Percentiles rank a stretch among this genome's conserved stretches.
Evolutionary conservation across 2,329 filamentous ascomycete genomes (phyloP).

Genomic region (Phyllosticta ampelicida): DNA sequence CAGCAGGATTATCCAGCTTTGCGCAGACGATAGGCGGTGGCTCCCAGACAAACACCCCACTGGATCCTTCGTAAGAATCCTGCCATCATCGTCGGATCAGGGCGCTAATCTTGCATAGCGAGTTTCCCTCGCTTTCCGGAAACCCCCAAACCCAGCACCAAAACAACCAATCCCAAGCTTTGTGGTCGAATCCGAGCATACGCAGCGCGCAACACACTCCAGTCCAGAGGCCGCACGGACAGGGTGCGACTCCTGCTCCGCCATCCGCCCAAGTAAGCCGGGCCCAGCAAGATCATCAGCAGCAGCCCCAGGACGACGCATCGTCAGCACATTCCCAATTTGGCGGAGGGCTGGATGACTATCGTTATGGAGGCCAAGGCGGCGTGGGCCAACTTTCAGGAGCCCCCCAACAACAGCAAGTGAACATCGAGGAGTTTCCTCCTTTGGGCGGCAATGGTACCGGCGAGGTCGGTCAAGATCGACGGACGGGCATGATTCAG

Average conservation of each 20-base stretch:
- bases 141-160: conserved; percentile 43
- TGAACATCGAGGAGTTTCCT: conserved; percentile 50
- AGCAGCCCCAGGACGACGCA: conserved; percentile 32
- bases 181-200: conserved; percentile 48
- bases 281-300: conserved; percentile 28
- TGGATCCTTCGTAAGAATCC: conserved; percentile 46
- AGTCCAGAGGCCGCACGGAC: conserved; percentile 41
- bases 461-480: conserved; percentile 40
- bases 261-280: conserved; percentile 19
- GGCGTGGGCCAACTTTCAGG: conserved; percentile 42
- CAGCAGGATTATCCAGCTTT: conserved; percentile 41
- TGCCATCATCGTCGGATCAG: neutral
- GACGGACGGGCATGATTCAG: conserved; percentile 41
- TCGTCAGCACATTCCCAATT: conserved; percentile 37
- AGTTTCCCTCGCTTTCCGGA: conserved; percentile 52
- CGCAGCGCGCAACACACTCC: conserved; percentile 43
- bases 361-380: conserved; percentile 45
- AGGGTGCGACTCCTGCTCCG: conserved; percentile 15
- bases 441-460: conserved; percentile 44
- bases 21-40: conserved; percentile 43
- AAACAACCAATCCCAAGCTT: conserved; percentile 41
- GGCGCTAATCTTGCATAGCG: conserved; percentile 31
- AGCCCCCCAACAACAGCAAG: conserved; percentile 42
- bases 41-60: conserved; percentile 42
- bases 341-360: conserved; percentile 42